Conservation (phyloP, 176 grass and related monocot genomes). For the Eleusine indica region DNA sequence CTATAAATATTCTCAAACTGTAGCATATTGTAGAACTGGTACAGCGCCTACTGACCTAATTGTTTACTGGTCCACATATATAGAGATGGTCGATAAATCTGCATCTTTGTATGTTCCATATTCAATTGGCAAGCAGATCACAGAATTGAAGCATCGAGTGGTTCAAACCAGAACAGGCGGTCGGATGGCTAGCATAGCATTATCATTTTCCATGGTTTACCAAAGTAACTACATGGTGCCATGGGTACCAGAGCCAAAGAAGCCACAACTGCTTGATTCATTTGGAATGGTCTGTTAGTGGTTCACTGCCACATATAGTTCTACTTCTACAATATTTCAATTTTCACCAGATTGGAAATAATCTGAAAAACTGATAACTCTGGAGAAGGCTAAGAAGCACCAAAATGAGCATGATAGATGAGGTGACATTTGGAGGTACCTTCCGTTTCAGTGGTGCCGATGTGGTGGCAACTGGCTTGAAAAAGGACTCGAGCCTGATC, state of each 20-base stretch:
- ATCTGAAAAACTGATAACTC: neutral
- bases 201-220: neutral
- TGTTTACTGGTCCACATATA: neutral
- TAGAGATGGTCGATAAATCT: neutral
- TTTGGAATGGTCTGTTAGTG: neutral
- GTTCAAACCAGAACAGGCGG: neutral
- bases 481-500: constrained; percentile 68
- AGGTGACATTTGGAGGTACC: constrained; percentile 39
- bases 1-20: neutral
- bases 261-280: neutral
- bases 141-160: neutral
- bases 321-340: constrained; percentile 1
- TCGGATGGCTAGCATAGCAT: neutral
- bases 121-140: neutral
- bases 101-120: neutral
- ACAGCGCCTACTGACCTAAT: neutral
- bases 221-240: neutral
- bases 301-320: neutral
- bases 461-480: constrained; percentile 52
- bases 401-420: constrained; percentile 5
- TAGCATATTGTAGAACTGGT: neutral
- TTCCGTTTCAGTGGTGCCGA: constrained; percentile 51
- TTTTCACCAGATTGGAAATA: constrained; percentile 7
- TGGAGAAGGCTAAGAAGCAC: neutral
- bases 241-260: neutral